Conservation (phyloP, 129 eudicot genomes). For the Arctium minus region DNA sequence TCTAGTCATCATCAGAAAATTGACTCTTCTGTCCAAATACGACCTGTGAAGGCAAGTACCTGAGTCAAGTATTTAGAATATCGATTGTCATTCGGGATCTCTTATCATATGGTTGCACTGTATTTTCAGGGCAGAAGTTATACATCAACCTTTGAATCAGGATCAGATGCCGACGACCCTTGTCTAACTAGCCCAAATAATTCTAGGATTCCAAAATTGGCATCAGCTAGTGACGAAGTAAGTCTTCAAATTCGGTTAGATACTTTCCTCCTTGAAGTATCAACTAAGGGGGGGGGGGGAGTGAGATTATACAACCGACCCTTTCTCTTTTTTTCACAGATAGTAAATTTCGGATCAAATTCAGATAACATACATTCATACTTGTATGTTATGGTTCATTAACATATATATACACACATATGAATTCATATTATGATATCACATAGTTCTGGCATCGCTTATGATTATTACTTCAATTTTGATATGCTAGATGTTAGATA, state of each 20-base stretch:
- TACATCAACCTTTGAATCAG: slow-evolving; percentile 41
- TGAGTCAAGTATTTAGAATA: background rate
- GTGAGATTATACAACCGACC: no score
- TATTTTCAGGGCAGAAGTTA: slow-evolving; percentile 54
- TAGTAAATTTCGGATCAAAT: no score
- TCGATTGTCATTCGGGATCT: background rate
- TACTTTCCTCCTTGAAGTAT: background rate
- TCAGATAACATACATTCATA: no score
- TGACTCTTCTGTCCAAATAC: slow-evolving; percentile 42
- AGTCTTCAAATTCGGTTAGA: slow-evolving; percentile 18
- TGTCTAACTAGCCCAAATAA: slow-evolving; percentile 43
- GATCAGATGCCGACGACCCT: slow-evolving; percentile 51
- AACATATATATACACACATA: no score
- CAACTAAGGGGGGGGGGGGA: background rate
- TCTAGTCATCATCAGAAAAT: slow-evolving; percentile 35
- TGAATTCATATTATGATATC: no score
- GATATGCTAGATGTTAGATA: no score
- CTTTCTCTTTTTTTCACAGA: no score
- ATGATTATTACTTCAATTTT: no score
- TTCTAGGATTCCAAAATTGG: slow-evolving; percentile 29
- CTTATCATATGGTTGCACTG: slow-evolving; percentile 9
- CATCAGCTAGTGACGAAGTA: slow-evolving; percentile 51
- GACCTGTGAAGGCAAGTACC: slow-evolving; percentile 44
- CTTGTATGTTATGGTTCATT: no score
- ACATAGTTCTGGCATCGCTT: no score